Percentiles rank a stretch among this genome's conserved stretches.
phyloP scores from a whole-genome alignment of 768 basidiomycete genomes.

The Pseudohyphozyma bogoriensis region DNA sequence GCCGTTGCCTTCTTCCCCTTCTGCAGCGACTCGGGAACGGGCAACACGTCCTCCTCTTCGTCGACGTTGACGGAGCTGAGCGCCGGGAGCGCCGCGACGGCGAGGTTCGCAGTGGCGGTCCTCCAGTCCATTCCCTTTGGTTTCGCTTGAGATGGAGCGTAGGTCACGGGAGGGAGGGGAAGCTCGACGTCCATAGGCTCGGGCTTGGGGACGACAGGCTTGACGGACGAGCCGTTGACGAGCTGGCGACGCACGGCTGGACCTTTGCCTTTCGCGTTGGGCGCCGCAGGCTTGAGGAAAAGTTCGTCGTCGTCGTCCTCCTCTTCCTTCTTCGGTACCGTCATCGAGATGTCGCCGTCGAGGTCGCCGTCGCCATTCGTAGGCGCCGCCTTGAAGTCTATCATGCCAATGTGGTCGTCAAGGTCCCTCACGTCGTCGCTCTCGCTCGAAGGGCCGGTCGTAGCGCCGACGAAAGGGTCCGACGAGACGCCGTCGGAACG shows the following conservation, averaged over 20 bases:
- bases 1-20: constrained; percentile 15
- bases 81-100: not conserved
- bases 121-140: constrained; percentile 32
- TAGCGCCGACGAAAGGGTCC: constrained; percentile 41
- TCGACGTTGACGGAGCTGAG: constrained; percentile 21
- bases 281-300: constrained; percentile 25
- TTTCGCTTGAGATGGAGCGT: constrained; percentile 21
- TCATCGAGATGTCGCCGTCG: constrained; percentile 29
- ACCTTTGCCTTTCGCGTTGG: constrained; percentile 25
- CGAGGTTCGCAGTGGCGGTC: constrained; percentile 25
- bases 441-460: constrained; percentile 45
- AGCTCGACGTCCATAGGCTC: constrained; percentile 3
- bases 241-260: constrained; percentile 21
- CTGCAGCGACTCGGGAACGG: constrained; percentile 43
- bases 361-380: constrained; percentile 33
- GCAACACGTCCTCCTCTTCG: constrained; percentile 54
- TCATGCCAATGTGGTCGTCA: constrained; percentile 10
- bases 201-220: constrained; percentile 11
- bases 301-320: constrained; percentile 31
- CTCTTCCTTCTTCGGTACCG: constrained; percentile 20
- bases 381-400: constrained; percentile 27
- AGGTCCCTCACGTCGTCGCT: constrained; percentile 4
- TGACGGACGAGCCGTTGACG: constrained; percentile 30
- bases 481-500: constrained; percentile 30
- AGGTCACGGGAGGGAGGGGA: not conserved